phyloP scores from a whole-genome alignment of 192 early-diverging fungal species.

The Blastocladiella britannica region DNA sequence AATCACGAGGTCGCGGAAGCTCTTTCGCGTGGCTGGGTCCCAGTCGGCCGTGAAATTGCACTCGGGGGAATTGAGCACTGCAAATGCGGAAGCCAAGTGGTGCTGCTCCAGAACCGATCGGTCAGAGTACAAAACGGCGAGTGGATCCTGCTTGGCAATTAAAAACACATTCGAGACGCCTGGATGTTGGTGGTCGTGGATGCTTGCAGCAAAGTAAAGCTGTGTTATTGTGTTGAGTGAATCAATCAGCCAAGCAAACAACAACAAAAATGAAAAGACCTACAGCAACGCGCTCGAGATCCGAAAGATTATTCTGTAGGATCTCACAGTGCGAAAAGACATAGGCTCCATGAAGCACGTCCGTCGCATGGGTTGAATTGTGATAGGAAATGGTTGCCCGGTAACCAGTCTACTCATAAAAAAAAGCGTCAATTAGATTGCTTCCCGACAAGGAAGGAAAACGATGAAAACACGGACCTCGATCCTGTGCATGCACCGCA shows the following conservation, averaged over 20 bases:
- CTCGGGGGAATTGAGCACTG: slow-evolving; percentile 11
- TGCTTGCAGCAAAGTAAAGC: slow-evolving; percentile 17
- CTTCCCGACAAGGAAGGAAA: too few species aligned
- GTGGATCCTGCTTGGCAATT: slow-evolving; percentile 16
- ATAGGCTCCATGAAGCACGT: slow-evolving; percentile 24
- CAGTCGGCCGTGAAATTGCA: slow-evolving; percentile 17
- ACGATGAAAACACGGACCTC: too few species aligned
- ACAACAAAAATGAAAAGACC: too few species aligned
- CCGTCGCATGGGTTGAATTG: slow-evolving; percentile 30
- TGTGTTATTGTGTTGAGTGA: too few species aligned
- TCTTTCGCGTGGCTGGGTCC: slow-evolving; percentile 9
- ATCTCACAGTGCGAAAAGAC: slow-evolving; percentile 11
- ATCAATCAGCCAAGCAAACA: too few species aligned
- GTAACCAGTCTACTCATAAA: too few species aligned
- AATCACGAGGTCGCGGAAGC: slow-evolving; percentile 20
- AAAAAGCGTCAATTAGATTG: too few species aligned
- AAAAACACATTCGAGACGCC: slow-evolving; percentile 33
- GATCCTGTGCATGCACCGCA: not conserved
- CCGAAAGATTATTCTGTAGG: slow-evolving; percentile 6
- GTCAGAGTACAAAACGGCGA: slow-evolving; percentile 29
- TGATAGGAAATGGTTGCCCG: slow-evolving; percentile 18
- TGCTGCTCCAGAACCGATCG: slow-evolving; percentile 27
- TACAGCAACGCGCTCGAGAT: slow-evolving; percentile 18
- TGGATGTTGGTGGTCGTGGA: slow-evolving; percentile 23
- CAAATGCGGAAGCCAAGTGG: slow-evolving; percentile 21